A percentile compares a stretch with the other conserved stretches of the same genome.
Evolutionary conservation across 2,329 filamentous ascomycete species (phyloP).

Genomic region (Nemania diffusa): DNA sequence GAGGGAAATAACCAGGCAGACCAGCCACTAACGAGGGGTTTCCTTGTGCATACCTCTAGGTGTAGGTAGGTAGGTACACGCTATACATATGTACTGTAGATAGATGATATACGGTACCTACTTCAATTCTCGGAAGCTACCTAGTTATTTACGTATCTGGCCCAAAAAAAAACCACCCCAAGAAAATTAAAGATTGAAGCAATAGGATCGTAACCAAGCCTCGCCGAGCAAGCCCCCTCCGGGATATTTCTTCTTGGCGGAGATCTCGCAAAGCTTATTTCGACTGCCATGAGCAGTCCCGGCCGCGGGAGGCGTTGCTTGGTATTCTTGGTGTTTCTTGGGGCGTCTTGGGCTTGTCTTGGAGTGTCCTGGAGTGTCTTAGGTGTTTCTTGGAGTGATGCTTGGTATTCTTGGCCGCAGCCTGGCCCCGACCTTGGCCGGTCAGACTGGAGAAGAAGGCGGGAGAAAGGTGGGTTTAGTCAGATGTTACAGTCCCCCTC

Average conservation of each 20-base stretch:
- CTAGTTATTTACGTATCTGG: neutral
- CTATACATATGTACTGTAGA: neutral
- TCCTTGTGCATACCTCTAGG: too few relatives aligned
- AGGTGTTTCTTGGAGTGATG: neutral
- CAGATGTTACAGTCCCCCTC: constrained; percentile 10
- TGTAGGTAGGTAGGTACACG: too few relatives aligned
- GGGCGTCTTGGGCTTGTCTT: too few relatives aligned
- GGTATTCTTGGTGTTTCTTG: constrained; percentile 28
- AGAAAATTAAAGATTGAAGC: neutral
- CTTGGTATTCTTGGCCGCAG: constrained; percentile 36
- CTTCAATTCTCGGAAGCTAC: neutral
- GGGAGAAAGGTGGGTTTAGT: neutral
- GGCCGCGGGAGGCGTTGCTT: constrained; percentile 21
- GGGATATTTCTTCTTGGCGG: constrained; percentile 25
- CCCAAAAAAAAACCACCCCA: neutral
- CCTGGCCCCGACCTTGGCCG: neutral
- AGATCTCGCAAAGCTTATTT: constrained; percentile 33
- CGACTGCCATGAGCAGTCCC: constrained; percentile 9
- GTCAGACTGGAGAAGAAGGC: too few relatives aligned
- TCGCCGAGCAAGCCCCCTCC: too few relatives aligned
- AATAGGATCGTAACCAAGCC: neutral
- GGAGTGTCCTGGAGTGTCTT: too few relatives aligned
- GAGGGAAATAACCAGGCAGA: neutral
- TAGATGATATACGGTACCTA: neutral
- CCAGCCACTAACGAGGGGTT: neutral